phyloP scores from a whole-genome alignment of 352 stramenopile species.

The Phytophthora vignae region DNA sequence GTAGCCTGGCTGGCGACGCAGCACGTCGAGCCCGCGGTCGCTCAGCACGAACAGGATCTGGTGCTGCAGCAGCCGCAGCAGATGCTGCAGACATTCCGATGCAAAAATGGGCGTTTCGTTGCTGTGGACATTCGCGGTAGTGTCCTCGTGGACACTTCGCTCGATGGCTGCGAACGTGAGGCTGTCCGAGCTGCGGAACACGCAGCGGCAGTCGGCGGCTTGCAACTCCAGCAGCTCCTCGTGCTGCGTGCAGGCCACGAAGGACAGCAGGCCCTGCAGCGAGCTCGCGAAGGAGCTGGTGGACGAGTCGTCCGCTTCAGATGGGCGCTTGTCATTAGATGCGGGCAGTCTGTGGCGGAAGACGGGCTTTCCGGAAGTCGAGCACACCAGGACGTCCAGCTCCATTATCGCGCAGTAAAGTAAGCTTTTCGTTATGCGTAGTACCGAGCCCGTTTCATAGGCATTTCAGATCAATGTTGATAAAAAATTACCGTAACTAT shows the following conservation, averaged over 20 bases:
- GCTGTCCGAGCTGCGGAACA: constrained; percentile 59
- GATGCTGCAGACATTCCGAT: constrained; percentile 50
- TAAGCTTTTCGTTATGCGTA: no score
- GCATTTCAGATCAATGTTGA: no score
- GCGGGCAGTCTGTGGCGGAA: constrained; percentile 49
- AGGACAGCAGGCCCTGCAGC: constrained; percentile 70
- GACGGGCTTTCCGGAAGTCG: constrained; percentile 68
- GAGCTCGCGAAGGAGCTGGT: constrained; percentile 68
- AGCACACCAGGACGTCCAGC: constrained; percentile 67
- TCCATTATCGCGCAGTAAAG: constrained; percentile 38
- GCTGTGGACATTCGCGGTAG: constrained; percentile 6
- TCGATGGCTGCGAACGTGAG: constrained; percentile 69
- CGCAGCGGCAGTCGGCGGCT: constrained; percentile 40
- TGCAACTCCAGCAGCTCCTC: constrained; percentile 66
- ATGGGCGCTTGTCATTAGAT: neutral
- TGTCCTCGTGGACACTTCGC: constrained; percentile 17
- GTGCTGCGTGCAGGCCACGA: constrained; percentile 62
- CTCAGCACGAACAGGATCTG: constrained; percentile 76
- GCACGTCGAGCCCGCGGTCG: constrained; percentile 64
- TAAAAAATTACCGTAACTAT: no score
- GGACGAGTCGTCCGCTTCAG: constrained; percentile 28
- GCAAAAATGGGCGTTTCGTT: constrained; percentile 19
- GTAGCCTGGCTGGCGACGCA: constrained; percentile 66
- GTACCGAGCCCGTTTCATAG: no score
- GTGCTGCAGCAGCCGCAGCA: constrained; percentile 57